Evolutionary conservation across 2,329 filamentous ascomycete species (phyloP).

Genomic region (Alternaria metachromatica): DNA sequence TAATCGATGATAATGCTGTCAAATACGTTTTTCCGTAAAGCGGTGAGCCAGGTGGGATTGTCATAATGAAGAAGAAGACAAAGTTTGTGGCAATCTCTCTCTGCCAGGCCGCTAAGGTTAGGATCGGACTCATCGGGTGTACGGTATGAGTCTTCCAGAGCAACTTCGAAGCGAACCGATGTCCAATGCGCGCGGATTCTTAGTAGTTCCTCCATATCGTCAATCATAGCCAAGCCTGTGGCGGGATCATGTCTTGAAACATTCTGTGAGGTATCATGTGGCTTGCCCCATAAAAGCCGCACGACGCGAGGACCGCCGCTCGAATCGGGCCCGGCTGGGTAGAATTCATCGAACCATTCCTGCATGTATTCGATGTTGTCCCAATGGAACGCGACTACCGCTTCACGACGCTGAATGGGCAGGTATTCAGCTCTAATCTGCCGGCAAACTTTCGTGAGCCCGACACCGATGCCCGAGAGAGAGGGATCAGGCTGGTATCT

Average conservation of each 20-base stretch:
- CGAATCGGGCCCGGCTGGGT: not conserved
- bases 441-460: not conserved
- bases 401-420: not conserved
- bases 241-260: not conserved
- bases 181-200: not conserved
- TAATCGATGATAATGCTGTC: not conserved
- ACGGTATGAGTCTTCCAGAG: not conserved
- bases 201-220: not conserved
- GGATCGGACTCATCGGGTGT: not conserved
- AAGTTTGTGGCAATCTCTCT: not conserved
- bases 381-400: not conserved
- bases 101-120: not conserved
- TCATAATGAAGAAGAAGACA: not conserved
- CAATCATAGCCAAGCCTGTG: not conserved
- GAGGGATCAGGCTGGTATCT: not conserved
- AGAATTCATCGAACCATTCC: not conserved
- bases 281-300: not conserved
- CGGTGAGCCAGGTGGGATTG: not conserved
- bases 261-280: not conserved
- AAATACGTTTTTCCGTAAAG: not conserved
- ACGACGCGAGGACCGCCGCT: not conserved
- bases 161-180: not conserved
- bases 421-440: not conserved
- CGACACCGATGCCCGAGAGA: rapidly evolving
- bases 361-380: not conserved